Percentiles rank a stretch among this genome's conserved stretches.
phyloP scores from a whole-genome alignment of 305 asterid species.

The Fraxinus sp. region DNA sequence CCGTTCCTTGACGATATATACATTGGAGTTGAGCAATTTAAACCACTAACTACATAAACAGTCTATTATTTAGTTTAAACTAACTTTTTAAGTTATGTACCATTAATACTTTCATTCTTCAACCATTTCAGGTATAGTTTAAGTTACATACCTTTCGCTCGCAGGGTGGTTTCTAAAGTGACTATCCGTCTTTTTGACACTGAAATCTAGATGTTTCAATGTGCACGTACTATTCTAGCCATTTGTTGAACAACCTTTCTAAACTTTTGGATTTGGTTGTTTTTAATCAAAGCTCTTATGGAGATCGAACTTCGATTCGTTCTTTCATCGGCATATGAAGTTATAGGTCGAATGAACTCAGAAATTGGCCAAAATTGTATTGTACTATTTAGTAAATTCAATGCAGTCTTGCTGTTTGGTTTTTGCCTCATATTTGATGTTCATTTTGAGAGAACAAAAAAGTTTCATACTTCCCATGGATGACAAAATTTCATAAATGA shows the following conservation, averaged over 20 bases:
- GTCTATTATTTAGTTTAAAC: background rate
- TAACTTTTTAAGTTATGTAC: background rate
- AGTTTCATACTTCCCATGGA: background rate
- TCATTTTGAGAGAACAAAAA: background rate
- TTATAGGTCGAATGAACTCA: background rate
- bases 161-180: constrained; percentile 70
- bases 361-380: background rate
- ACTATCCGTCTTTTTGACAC: constrained; percentile 88
- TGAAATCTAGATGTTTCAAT: constrained; percentile 51
- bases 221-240: constrained; percentile 16
- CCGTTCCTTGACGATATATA: background rate
- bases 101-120: constrained; percentile 5
- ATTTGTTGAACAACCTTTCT: constrained; percentile 5
- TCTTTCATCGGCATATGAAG: constrained; percentile 18
- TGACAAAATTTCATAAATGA: background rate
- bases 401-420: background rate
- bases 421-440: background rate
- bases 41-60: background rate
- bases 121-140: constrained; percentile 82
- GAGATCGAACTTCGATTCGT: constrained; percentile 14
- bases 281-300: constrained; percentile 4
- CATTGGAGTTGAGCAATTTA: background rate
- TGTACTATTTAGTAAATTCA: background rate
- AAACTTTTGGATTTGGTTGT: constrained; percentile 13
- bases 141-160: constrained; percentile 92